Evolutionary conservation across 1,139 yeast genomes (phyloP).

Genomic region (Zhuliangozyma blackwelliae): DNA sequence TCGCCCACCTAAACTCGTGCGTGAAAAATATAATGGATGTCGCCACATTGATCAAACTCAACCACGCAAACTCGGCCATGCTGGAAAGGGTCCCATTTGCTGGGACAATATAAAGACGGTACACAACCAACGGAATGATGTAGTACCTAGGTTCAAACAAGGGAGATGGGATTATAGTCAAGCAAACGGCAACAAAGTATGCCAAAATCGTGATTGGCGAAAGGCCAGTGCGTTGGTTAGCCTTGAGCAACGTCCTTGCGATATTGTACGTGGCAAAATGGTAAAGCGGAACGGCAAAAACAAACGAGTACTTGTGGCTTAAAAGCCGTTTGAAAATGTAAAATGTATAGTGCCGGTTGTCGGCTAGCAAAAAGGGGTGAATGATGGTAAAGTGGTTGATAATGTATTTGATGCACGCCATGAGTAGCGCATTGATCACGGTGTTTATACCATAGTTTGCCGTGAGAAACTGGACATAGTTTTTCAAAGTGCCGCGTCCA

Average conservation of each 20-base stretch:
- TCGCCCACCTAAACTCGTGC: constrained; percentile 65
- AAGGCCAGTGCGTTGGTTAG: constrained; percentile 9
- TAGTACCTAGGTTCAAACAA: constrained; percentile 91
- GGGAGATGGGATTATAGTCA: constrained; percentile 82
- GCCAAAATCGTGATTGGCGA: constrained; percentile 39
- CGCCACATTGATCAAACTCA: constrained; percentile 47
- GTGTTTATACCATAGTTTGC: constrained; percentile 17
- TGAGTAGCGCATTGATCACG: constrained; percentile 15
- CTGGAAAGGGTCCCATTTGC: constrained; percentile 33
- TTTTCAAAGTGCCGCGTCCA: constrained; percentile 30
- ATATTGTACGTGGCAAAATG: constrained; percentile 62
- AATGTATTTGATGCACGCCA: constrained; percentile 38
- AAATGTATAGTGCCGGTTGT: constrained; percentile 89
- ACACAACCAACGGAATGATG: constrained; percentile 72
- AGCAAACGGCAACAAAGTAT: constrained; percentile 47
- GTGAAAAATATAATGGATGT: constrained; percentile 55
- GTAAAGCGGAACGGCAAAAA: constrained; percentile 59
- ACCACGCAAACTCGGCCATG: constrained; percentile 58
- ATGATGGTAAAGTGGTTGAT: constrained; percentile 63
- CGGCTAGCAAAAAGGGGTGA: constrained; percentile 91
- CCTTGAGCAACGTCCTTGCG: constrained; percentile 18
- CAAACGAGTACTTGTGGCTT: constrained; percentile 34
- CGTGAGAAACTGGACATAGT: constrained; percentile 29
- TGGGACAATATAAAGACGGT: constrained; percentile 58
- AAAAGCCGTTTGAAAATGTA: constrained; percentile 71